Evolutionary conservation across 768 basidiomycete species (phyloP), one percentile per base, ranked within the genome.

Genomic region (Boletus huronensis): DNA sequence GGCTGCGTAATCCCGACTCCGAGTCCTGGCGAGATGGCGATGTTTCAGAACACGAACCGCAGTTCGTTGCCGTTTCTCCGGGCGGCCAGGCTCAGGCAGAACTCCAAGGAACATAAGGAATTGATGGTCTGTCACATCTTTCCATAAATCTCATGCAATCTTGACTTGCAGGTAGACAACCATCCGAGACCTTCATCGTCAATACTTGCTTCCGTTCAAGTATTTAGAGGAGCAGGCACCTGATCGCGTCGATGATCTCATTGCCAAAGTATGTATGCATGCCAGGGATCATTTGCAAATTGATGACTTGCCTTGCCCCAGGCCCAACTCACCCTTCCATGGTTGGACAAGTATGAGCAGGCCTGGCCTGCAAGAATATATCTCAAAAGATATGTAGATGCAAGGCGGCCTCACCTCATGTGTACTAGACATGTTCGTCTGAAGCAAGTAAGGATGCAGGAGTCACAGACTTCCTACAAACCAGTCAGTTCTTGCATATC

Each of bases 361-460:
- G 6, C 32, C 14, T 65, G 64, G 64, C 61, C 56, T 2, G 64
- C 61, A 6, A 56, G 54, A 16, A 34, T 65, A 4, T 64, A 65
- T 29, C 41, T 64, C 0, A 61, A 64, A 38, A 53, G 62, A 61
- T 66, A 58, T 10, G 48, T 66, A 8, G 54, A 58, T 6, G 2
- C 1, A 0, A 57, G 25, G n/a, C 49, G 53, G 4, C 55, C 54
- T 5, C 54, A 65, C 23, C 31, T 54, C 16, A 19, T 6, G 40
- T 2, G 19, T 19, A 6, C 32, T 6, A 48, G 23, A 34, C 19
- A 36, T 23, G 8, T 16, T 21, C 39, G 6, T 2, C 3, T 0
- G 5, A 50, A 43, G 11, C 31, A n/a, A 25, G 9, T 0, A 0
- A 13, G 1, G 6, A 0, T 13, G 7, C 31, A 29, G 3, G 10